Evolutionary conservation across 345 rosid genomes (phyloP).

Genomic region (Eucalyptus coolabah): DNA sequence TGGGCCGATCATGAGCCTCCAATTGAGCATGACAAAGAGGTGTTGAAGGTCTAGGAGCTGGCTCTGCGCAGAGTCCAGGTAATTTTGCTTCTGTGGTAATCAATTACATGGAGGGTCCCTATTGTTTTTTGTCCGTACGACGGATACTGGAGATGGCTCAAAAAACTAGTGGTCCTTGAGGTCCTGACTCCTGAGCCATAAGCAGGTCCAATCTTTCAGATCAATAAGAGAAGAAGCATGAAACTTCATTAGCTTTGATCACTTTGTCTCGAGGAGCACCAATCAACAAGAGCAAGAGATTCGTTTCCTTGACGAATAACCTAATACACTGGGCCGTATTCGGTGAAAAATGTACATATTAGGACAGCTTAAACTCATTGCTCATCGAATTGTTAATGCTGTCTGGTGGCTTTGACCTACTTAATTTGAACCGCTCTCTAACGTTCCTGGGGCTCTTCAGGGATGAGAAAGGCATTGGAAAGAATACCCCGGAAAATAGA

Average conservation of each 20-base stretch:
- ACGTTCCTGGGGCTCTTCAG: not conserved
- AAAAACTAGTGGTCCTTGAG: not conserved
- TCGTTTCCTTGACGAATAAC: not conserved
- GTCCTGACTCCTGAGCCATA: not conserved
- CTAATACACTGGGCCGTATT: not conserved
- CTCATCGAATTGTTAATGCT: not conserved
- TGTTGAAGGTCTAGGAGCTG: slow-evolving; percentile 3
- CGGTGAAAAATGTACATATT: not conserved
- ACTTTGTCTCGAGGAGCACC: not conserved
- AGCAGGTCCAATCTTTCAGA: not conserved
- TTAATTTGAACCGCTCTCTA: slow-evolving; percentile 2
- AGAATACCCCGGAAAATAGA: too few relatives aligned
- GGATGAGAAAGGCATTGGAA: too few relatives aligned
- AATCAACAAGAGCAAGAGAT: not conserved
- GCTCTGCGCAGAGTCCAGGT: slow-evolving; percentile 3
- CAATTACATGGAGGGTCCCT: not conserved
- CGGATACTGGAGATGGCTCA: not conserved
- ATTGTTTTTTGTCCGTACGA: not conserved
- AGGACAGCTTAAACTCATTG: not conserved
- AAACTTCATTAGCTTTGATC: not conserved
- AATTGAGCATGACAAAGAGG: slow-evolving; percentile 2
- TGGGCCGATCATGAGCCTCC: slow-evolving; percentile 10
- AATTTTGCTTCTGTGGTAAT: not conserved
- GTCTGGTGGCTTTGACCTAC: not conserved
- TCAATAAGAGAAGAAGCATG: not conserved